These are phyloP conservation scores for Omphalotus guepiniiformis DNA, from an alignment of 768 basidiomycete genomes.

Conservation along the genomic window DNA sequence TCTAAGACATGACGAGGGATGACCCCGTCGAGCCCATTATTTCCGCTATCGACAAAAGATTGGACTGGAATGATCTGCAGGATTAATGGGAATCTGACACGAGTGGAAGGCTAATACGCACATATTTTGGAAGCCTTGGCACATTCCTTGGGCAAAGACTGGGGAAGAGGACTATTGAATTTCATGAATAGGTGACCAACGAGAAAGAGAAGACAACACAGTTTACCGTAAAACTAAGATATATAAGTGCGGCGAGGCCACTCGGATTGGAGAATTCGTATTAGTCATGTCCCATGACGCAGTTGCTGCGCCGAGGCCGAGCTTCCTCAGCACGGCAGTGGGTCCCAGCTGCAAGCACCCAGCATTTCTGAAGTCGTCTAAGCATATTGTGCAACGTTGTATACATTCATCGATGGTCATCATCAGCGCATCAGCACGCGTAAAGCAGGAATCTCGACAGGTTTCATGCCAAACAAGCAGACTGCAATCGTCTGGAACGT, in stretches of 20 bases:
- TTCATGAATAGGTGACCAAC: slow-evolving; percentile 30
- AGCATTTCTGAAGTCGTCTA: no score
- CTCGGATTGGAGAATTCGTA: background rate
- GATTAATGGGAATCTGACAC: background rate
- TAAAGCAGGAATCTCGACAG: no score
- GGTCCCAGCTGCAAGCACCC: no score
- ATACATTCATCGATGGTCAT: no score
- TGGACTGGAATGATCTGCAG: slow-evolving; percentile 46
- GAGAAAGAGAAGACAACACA: background rate
- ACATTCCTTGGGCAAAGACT: slow-evolving; percentile 77
- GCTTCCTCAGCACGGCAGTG: no score
- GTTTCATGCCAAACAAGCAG: no score
- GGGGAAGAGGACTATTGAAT: slow-evolving; percentile 45
- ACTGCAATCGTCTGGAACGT: no score
- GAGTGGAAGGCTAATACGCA: slow-evolving; percentile 31
- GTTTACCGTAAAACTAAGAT: background rate
- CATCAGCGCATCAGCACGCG: no score
- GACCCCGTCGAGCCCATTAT: slow-evolving; percentile 76
- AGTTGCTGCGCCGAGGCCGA: no score
- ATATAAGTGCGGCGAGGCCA: background rate
- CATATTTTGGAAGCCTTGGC: slow-evolving; percentile 85
- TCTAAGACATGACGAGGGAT: slow-evolving; percentile 47
- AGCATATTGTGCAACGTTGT: no score
- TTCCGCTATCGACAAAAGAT: slow-evolving; percentile 76
- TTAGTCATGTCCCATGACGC: background rate